These are phyloP conservation scores for Rasamsonia emersonii DNA, from an alignment of 2,329 filamentous ascomycete genomes.

Conservation along the genomic window DNA sequence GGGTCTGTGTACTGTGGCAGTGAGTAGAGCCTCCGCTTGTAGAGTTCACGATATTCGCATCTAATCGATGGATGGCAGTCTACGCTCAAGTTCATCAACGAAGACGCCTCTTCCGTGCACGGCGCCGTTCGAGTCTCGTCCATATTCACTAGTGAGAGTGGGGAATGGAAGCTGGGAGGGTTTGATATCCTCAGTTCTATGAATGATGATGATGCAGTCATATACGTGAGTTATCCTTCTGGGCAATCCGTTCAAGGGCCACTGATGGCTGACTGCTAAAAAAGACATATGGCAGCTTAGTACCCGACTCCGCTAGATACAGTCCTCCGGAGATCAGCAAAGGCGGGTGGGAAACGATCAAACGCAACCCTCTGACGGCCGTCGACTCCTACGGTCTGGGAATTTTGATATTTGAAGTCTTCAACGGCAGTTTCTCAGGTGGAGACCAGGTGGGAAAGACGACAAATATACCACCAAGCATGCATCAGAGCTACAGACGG, in stretches of 20 bases:
- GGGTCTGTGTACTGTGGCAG: conserved; percentile 80
- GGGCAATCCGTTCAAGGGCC: conserved; percentile 6
- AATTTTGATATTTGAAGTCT: conserved; percentile 77
- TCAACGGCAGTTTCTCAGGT: conserved; percentile 73
- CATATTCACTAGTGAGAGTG: conserved; percentile 88
- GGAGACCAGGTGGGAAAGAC: conserved; percentile 75
- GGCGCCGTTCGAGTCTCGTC: conserved; percentile 78
- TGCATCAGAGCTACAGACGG: conserved; percentile 87
- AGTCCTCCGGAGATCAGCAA: conserved; percentile 78
- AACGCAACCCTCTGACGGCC: conserved; percentile 69
- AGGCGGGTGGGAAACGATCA: conserved; percentile 85
- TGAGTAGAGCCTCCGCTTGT: conserved; percentile 29
- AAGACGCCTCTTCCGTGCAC: conserved; percentile 84
- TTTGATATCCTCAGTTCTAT: conserved; percentile 91
- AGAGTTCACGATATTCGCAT: not conserved
- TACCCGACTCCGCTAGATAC: conserved; percentile 78
- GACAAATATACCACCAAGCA: conserved; percentile 73
- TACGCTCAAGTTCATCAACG: conserved; percentile 92
- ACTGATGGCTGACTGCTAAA: conserved; percentile 10
- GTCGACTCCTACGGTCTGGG: conserved; percentile 85
- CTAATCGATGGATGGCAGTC: conserved; percentile 44
- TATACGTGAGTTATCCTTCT: conserved; percentile 54
- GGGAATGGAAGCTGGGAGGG: conserved; percentile 93
- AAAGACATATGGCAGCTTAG: conserved; percentile 74
- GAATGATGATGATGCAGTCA: conserved; percentile 89